Base-by-base conservation (phyloP, 2,329 filamentous ascomycete genomes). In the Macrophomina phaseolina region DNA sequence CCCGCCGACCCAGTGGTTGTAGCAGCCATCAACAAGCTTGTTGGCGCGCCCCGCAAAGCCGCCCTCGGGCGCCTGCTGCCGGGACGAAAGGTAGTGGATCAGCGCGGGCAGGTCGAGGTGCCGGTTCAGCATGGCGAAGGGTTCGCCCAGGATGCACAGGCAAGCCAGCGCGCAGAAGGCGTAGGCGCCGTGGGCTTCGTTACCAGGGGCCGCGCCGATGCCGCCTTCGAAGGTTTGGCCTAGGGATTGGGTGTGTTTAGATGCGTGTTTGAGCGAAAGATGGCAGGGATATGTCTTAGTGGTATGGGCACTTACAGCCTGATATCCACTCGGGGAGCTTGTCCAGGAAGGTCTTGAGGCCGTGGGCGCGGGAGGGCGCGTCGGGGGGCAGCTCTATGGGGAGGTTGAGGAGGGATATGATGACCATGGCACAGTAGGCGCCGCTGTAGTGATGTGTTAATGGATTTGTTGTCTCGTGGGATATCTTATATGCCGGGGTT, bases 11-110 rank as follows among this genome's bases (percentile, higher is more conserved):
- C 95, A 99, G 80, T 97, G 94, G 77, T 92, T 97, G 82, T 99
- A 99, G 81, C 95, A 99, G 53, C 94, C 95, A 78, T 99, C 95
- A 38, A 98, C 95, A 38, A 99, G 86, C 81, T 99, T 99, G 84
- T 98, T 98, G 34, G 94, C 97, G 72, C 95, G 90, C 68, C 95
- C 95, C 48, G 92, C 91, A 75, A 97, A 94, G 42, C 95, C 95
- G 70, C 94, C 94, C 78, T 98, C 95, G 3, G 94, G 95, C 36
- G 89, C 89, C 77, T 94, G 91, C 79, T 99, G 95, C 68, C 93
- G 90, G 52, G 92, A 89, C 7, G 93, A 94, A 46, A 99, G 87
- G 93, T 95, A 99, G 68, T 90, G 89, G 56, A 95, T 85, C 64
- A 99, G 85, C 62, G 88, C 83, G 68, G 89, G 86, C 65, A 97